Base-by-base conservation (phyloP, 306 rosid genomes). In the Quercus dentata region DNA sequence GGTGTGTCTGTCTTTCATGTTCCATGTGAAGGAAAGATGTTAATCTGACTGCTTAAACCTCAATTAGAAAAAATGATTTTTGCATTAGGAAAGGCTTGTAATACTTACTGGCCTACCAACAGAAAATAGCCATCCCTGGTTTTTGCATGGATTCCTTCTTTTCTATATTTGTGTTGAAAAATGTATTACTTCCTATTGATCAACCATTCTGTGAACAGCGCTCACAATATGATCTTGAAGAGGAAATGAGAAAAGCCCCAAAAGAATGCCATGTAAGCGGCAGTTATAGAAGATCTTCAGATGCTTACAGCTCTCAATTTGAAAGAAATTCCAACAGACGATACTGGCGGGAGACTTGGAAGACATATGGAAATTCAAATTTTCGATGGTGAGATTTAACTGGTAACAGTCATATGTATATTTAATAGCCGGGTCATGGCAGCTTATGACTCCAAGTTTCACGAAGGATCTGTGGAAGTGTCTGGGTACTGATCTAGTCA, bases 161-260 rank as follows among this genome's bases (percentile, higher is more conserved):
- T 15, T 4, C 15, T 63, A 4, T 64, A 25, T 64, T 51, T 25
- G 17, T 3, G 18, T 52, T 28, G 25, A 5, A 6, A 4, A 21
- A 9, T 38, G 5, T 73, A 33, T 19, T 80, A 3, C 27, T 69
- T 71, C 63, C 27, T 57, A 85, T 68, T 52, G 61, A 57, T 65
- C 38, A 71, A 77, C 81, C 52, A 27, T 58, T 69, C 28, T 62
- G 35, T 80, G 19, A 49, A 77, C 90, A 95, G 99, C 95, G 96
- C 33, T 79, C 95, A 15, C 89, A 92, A 54, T 91, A 92, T 81
- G 99, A 95, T 85, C 56, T 91, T 64, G 95, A 92, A 73, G 97
- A 95, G 91, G 96, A 90, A 72, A 17, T 87, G 78, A 91, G 97
- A 76, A 94, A 85, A 83, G 71, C 87, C 68, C 46, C 83, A 31